These are phyloP conservation scores for Liriodendron chinense DNA, from an alignment of 164 flowering plant species.

Conservation along the genomic window DNA sequence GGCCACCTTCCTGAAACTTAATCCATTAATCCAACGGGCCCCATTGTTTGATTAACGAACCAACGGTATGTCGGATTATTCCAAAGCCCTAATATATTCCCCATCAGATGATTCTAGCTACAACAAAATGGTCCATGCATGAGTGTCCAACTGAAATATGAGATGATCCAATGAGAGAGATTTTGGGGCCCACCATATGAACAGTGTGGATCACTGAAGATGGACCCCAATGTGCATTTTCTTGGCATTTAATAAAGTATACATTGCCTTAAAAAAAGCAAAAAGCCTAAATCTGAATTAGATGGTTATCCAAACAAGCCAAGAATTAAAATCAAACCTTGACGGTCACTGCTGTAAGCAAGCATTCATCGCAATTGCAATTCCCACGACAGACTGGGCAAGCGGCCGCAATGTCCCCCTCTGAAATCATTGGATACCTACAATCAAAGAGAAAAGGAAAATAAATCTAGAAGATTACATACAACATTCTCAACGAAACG, in stretches of 20 bases:
- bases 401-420: slow-evolving; percentile 8
- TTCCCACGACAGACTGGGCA: slow-evolving; percentile 21
- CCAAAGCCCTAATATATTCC: neutral
- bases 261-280: neutral
- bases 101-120: neutral
- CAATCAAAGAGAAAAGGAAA: neutral
- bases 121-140: too few species aligned
- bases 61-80: neutral
- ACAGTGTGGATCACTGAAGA: neutral
- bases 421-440: slow-evolving; percentile 19
- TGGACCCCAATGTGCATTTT: too few species aligned
- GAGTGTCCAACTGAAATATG: too few species aligned
- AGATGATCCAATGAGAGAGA: too few species aligned
- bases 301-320: too few species aligned
- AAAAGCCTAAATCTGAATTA: too few species aligned
- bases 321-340: slow-evolving; percentile 5
- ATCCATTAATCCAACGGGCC: too few species aligned
- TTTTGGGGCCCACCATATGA: neutral
- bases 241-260: too few species aligned
- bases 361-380: slow-evolving; percentile 26
- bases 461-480: neutral
- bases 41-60: too few species aligned
- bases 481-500: too few species aligned
- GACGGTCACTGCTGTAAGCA: slow-evolving; percentile 1
- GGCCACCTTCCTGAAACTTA: too few species aligned